Conservation (phyloP, 2,329 filamentous ascomycete genomes). For the Neurospora sp. region DNA sequence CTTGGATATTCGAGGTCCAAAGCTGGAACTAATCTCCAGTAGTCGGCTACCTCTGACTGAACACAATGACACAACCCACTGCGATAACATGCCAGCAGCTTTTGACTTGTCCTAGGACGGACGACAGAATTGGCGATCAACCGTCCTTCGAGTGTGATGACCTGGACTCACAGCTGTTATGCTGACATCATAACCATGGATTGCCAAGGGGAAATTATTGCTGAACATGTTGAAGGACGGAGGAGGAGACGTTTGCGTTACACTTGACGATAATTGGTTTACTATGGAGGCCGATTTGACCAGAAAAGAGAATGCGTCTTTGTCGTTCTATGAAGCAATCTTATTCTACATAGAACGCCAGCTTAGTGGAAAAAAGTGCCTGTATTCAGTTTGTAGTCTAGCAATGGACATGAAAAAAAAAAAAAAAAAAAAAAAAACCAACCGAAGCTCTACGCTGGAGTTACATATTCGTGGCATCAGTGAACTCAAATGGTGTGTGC, state of each 20-base stretch:
- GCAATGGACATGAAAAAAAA: too few species aligned
- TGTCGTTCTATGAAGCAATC: too few species aligned
- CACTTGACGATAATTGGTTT: background rate
- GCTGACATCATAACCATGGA: background rate
- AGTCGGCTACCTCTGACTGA: background rate
- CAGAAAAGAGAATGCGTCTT: too few species aligned
- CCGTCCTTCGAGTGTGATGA: background rate
- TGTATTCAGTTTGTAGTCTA: too few species aligned
- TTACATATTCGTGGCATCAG: too few species aligned
- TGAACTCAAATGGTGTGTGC: too few species aligned
- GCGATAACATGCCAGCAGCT: background rate
- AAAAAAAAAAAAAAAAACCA: too few species aligned
- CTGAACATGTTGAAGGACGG: background rate
- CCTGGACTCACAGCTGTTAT: background rate
- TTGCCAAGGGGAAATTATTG: background rate
- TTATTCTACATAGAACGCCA: too few species aligned
- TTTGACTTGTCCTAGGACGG: background rate
- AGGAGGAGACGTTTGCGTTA: background rate
- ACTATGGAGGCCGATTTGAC: too few species aligned
- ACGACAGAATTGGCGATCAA: background rate
- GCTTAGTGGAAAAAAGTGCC: too few species aligned
- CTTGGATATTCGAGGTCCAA: background rate
- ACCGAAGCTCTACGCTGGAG: too few species aligned
- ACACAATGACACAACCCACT: background rate
- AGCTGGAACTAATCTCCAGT: background rate